A percentile compares a stretch with the other conserved stretches of the same genome.
Conservation (phyloP, 1,284 basidiomycete species). For the Pholiota adiposa region DNA sequence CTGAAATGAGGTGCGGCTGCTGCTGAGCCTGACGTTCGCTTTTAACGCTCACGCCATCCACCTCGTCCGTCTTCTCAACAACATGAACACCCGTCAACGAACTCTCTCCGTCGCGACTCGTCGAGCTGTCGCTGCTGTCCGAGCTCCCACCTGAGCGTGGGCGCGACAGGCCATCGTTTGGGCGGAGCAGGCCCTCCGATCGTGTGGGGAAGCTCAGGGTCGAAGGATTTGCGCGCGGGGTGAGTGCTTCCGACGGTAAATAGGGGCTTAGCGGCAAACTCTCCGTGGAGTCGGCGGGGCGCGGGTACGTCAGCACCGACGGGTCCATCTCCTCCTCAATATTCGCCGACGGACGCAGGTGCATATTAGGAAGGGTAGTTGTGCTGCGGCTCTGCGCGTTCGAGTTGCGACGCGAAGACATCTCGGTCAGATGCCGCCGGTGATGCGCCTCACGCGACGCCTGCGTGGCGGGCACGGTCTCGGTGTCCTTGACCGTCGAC, state of each 20-base stretch:
- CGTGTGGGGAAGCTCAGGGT: constrained; percentile 15
- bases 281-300: constrained; percentile 73
- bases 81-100: constrained; percentile 13
- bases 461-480: constrained; percentile 9
- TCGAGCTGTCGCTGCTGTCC: background rate
- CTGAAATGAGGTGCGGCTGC: background rate
- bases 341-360: constrained; percentile 35
- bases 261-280: constrained; percentile 49
- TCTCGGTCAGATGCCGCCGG: constrained; percentile 6
- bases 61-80: constrained; percentile 22
- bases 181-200: constrained; percentile 6
- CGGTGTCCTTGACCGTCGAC: background rate
- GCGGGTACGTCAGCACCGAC: constrained; percentile 70
- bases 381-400: constrained; percentile 15
- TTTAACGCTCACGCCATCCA: constrained; percentile 3
- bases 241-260: constrained; percentile 26
- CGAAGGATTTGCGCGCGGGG: constrained; percentile 23
- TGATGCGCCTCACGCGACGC: constrained; percentile 18
- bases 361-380: constrained; percentile 16
- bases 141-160: background rate
- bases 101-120: constrained; percentile 4
- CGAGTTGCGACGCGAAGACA: constrained; percentile 10
- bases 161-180: background rate
- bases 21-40: background rate
- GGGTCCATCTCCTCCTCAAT: constrained; percentile 57